Evolutionary conservation across 1,284 basidiomycete species (phyloP), one percentile per base, ranked within the genome.

Genomic region (Fomes fomentarius): DNA sequence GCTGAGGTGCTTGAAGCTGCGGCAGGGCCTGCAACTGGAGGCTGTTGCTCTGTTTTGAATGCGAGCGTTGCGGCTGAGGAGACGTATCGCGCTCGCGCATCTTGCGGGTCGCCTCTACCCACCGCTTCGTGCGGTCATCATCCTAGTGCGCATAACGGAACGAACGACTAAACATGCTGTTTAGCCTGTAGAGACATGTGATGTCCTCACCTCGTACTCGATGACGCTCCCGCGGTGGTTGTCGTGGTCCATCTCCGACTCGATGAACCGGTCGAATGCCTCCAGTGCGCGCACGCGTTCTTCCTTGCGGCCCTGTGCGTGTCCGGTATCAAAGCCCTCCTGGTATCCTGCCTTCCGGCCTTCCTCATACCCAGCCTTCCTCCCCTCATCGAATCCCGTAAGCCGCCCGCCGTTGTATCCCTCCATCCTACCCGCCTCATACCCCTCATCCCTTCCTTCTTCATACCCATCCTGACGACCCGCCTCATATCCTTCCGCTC

Each of bases 221-320:
- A 72, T 69, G 34, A 71, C 68, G 44, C 57, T 68, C 15, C 65
- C 45, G 44, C 35, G 39, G 53, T 63, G 38, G 64, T 11, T 39
- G n/a, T 24, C 41, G 54, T 64, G 39, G 65, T 74, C 70, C 56
- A 72, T 67, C 58, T 83, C 78, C 51, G 75, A 69, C 15, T 72
- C 72, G 56, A 82, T 69, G 68, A 83, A 80, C 34, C 74, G 74
- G 62, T 84, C 79, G 68, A 85, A 82, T 9, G 79, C 78, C 51
- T 79, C 75, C 22, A 81, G 57, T 3, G 81, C 83, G 57, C 75
- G 76, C 50, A 70, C 69, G 25, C 81, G 74, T 66, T 84, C 80
- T 50, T 82, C 76, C 52, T 74, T 76, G 59, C 71, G 65, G 28
- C 82, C 80, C 4, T 67, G 66, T 58, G 73, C 74, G 21, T 71